Evolutionary conservation across 441 rosid genomes (phyloP), one percentile per base, ranked within the genome.

Genomic region (Bruguiera hainesii): DNA sequence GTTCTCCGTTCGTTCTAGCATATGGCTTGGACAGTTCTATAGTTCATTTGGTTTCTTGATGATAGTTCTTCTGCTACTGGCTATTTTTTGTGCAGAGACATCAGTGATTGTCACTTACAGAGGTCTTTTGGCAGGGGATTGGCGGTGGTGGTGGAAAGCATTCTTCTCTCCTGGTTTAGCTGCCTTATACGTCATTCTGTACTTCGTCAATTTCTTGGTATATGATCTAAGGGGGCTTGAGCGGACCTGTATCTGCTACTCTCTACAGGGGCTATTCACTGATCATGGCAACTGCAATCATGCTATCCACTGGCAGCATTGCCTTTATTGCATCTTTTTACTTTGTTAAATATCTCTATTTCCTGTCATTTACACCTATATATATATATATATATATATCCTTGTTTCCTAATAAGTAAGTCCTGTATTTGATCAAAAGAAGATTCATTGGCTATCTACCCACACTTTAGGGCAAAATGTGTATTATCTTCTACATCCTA

Each of bases 121-220:
- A 96, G 98, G 92, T 66, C 99, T 95, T 15, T 95, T 96, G 18
- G 97, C 85, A 19, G 99, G 92, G 82, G 99, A 95, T 67, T 95
- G 97, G 96, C 83, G 82, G 63, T 90, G 99, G 97, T 90, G 99
- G 98, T 95, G 99, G 99, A 95, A 92, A 85, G 84, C 98, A 5
- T 95, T 95, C 87, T 95, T 74, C 57, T 97, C 99, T 20, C 90
- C 99, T 5, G 98, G 98, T 42, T 91, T 94, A 21, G 99, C 89
- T 4, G 83, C 98, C 1, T 76, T 95, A 52, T 95, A 90, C 20
- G 89, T 92, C 31, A 92, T 92, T 73, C 80, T 89, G 0, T 89
- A 88, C 82, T 90, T 98, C 63, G 86, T 92, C 82, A 90, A 92
- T 72, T 95, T 90, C 76, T 74, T 92, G 87, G 89, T 91, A 3